Base-by-base conservation (phyloP, 345 rosid genomes). In the Salix viminalis region DNA sequence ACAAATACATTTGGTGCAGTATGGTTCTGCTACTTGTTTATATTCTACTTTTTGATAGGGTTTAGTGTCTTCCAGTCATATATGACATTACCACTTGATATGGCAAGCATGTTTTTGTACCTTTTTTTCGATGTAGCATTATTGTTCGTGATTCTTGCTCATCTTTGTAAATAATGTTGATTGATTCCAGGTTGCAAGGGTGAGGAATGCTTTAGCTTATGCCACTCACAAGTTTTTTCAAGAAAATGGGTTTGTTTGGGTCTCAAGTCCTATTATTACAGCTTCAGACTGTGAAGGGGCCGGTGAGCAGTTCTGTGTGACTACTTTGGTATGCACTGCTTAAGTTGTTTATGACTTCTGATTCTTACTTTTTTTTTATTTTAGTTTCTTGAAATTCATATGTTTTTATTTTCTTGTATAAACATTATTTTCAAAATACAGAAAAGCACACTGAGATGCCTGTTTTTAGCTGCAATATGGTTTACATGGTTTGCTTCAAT, bases 211-310 rank as follows among this genome's bases (percentile, higher is more conserved):
- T 78, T 81, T 96, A 89, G 94, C 99, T 36, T 93, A 77, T 89
- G 96, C 99, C 70, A 93, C 99, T 1, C 99, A 92, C 84, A 92
- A 92, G 65, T 96, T 93, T 76, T 96, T 96, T 75, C 97, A 93
- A 85, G 99, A 91, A 79, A 90, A 87, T 81, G 98, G 97, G 58
- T 93, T 96, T 84, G 91, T 96, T 52, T 96, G 97, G 99, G 92
- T 93, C 67, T 91, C 97, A 60, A 96, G 98, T 84, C 99, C 99
- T 78, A 96, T 96, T 66, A 93, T 96, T 77, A 92, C 98, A 68
- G 90, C 97, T 34, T 91, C 99, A 2, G 99, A 96, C 79, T 93
- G 98, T 85, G 98, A 96, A 88, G 99, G 99, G 70, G 99, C 97
- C 5, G 99, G 99, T 64, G 98, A 93, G 85, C 99, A 96, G 84